Evolutionary conservation across 1,284 basidiomycete genomes (phyloP).

Genomic region (Ceratobasidium sp.): DNA sequence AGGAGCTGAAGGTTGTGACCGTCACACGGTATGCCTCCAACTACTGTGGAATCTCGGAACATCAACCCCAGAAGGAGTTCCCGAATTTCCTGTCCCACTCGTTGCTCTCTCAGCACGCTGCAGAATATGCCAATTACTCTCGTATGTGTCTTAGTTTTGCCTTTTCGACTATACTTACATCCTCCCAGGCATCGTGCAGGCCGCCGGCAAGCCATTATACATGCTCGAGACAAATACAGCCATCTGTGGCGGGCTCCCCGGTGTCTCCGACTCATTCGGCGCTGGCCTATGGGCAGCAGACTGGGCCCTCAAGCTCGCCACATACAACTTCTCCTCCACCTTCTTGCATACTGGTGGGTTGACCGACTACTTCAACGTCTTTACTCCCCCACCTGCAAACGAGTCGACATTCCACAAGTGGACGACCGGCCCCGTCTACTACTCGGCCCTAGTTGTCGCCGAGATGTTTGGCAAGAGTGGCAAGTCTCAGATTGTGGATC

Average conservation of each 20-base stretch:
- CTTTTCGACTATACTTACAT: no score
- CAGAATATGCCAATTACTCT: slow-evolving; percentile 45
- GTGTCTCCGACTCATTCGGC: slow-evolving; percentile 46
- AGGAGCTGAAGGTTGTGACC: slow-evolving; percentile 45
- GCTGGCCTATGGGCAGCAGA: slow-evolving; percentile 31
- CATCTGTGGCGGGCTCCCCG: slow-evolving; percentile 54
- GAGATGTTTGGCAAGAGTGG: slow-evolving; percentile 54
- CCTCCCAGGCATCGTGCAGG: no score
- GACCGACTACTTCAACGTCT: slow-evolving; percentile 66
- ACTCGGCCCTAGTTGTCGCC: slow-evolving; percentile 60
- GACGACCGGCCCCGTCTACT: slow-evolving; percentile 69
- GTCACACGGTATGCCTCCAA: slow-evolving; percentile 37
- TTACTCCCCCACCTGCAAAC: slow-evolving; percentile 65
- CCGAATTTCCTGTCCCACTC: slow-evolving; percentile 50
- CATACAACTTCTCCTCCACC: slow-evolving; percentile 50
- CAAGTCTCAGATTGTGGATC: slow-evolving; percentile 57
- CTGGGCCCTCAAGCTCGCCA: slow-evolving; percentile 58
- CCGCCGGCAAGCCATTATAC: no score
- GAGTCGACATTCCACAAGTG: slow-evolving; percentile 62
- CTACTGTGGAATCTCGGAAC: slow-evolving; percentile 43
- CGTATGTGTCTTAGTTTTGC: no score
- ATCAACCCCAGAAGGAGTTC: slow-evolving; percentile 48
- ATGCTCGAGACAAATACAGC: slow-evolving; percentile 55
- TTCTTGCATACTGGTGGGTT: slow-evolving; percentile 70
- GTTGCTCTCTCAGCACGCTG: slow-evolving; percentile 42